Evolutionary conservation across 169 alveolate species (phyloP).

Genomic region (Besnoitia besnoiti): DNA sequence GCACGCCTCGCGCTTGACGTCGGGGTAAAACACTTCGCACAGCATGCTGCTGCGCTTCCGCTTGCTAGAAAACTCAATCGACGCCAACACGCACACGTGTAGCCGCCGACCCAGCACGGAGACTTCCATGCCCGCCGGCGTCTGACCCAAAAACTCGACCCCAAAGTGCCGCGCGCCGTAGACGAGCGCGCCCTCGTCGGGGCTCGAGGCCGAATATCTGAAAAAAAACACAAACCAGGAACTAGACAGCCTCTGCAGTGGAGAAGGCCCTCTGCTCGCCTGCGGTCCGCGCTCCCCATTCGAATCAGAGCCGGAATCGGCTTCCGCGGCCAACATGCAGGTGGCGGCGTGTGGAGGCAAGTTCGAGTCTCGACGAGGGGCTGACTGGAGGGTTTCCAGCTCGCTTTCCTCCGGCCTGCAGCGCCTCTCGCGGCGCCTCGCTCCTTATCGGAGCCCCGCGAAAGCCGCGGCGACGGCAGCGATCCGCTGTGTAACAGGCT

Average conservation of each 20-base stretch:
- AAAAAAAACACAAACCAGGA: not conserved
- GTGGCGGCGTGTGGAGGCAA: not conserved
- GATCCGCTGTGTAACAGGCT: too few relatives aligned
- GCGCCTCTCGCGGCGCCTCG: too few relatives aligned
- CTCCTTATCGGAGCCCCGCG: too few relatives aligned
- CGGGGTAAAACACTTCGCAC: slow-evolving; percentile 1
- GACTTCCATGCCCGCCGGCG: slow-evolving; percentile 32
- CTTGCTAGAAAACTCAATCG: slow-evolving; percentile 21
- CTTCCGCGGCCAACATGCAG: not conserved
- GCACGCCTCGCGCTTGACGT: too few relatives aligned
- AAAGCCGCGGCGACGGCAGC: too few relatives aligned
- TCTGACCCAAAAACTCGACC: slow-evolving; percentile 24
- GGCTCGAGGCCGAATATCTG: slow-evolving; percentile 84
- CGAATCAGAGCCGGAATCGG: not conserved
- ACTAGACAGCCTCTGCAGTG: not conserved
- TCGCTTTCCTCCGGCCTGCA: too few relatives aligned
- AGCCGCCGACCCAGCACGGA: slow-evolving; percentile 17
- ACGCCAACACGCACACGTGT: slow-evolving; percentile 4
- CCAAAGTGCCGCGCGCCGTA: slow-evolving; percentile 82
- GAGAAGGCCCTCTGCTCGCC: too few relatives aligned
- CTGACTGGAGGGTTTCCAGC: too few relatives aligned
- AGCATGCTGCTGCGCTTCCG: slow-evolving; percentile 45
- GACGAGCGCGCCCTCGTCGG: slow-evolving; percentile 89
- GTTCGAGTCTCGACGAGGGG: too few relatives aligned
- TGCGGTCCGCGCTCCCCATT: too few relatives aligned